phyloP scores from a whole-genome alignment of 129 eudicot species.

The Lonicera japonica region DNA sequence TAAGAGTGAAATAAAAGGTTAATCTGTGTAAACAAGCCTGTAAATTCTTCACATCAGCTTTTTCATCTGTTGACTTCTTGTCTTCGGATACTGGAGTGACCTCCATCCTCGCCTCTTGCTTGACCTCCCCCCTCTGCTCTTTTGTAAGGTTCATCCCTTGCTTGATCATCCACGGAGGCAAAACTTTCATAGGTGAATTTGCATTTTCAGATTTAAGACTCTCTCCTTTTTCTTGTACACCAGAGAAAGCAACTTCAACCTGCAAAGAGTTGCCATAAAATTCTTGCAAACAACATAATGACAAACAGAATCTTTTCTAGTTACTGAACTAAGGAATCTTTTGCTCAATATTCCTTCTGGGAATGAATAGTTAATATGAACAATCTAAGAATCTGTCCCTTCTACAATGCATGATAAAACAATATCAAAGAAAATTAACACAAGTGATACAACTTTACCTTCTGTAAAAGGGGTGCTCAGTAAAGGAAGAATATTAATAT shows the following conservation, averaged over 20 bases:
- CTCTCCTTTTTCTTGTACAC: conserved; percentile 45
- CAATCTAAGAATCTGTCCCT: too few species aligned
- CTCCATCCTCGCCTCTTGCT: conserved; percentile 46
- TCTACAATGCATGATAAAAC: too few species aligned
- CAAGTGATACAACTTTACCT: too few species aligned
- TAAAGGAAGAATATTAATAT: too few species aligned
- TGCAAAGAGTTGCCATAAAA: conserved; percentile 23
- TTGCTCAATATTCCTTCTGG: too few species aligned
- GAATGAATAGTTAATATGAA: too few species aligned
- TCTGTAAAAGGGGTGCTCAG: too few species aligned
- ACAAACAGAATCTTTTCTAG: too few species aligned
- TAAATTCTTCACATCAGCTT: conserved; percentile 50
- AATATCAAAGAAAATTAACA: too few species aligned
- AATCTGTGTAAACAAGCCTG: conserved; percentile 49
- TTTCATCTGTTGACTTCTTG: conserved; percentile 48
- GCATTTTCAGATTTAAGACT: conserved; percentile 33
- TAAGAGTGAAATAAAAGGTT: too few species aligned
- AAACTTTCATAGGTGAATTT: conserved; percentile 51
- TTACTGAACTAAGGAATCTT: too few species aligned
- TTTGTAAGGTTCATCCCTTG: conserved; percentile 76
- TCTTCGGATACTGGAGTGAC: conserved; percentile 54
- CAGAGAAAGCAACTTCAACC: conserved; percentile 77
- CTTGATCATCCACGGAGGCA: conserved; percentile 94
- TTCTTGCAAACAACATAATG: conserved; percentile 17
- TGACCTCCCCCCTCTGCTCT: conserved; percentile 72